A percentile compares a stretch with the other conserved stretches of the same genome.
These are phyloP conservation scores for Kazachstania psychrophila DNA, from an alignment of 805 yeast genomes.

Conservation along the genomic window DNA sequence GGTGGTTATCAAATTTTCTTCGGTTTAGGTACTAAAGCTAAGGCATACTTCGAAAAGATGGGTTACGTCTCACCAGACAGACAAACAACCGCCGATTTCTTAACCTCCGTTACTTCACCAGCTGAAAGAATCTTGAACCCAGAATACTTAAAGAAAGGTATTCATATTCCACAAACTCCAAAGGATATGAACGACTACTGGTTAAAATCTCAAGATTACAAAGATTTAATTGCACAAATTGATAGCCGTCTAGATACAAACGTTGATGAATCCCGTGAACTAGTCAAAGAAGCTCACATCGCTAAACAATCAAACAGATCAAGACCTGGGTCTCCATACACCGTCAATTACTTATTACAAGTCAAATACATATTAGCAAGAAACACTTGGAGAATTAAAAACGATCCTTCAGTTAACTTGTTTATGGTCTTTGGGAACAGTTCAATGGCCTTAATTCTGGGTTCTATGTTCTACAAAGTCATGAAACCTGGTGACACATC, in stretches of 20 bases:
- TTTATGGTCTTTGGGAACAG: constrained; percentile 36
- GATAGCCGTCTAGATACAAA: constrained; percentile 26
- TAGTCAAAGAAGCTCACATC: constrained; percentile 31
- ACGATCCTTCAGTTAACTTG: constrained; percentile 37
- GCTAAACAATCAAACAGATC: constrained; percentile 41
- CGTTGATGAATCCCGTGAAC: constrained; percentile 7
- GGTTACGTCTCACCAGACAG: constrained; percentile 49
- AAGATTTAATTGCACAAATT: constrained; percentile 34
- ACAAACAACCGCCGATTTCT: constrained; percentile 51
- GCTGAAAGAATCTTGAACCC: constrained; percentile 40
- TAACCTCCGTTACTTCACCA: constrained; percentile 49
- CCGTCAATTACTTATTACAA: constrained; percentile 42
- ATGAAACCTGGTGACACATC: constrained; percentile 28
- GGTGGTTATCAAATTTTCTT: constrained; percentile 49
- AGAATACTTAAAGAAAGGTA: constrained; percentile 35
- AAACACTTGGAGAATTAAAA: constrained; percentile 38
- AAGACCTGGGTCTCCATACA: constrained; percentile 39
- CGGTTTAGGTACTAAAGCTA: constrained; percentile 40
- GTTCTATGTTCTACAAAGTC: constrained; percentile 29
- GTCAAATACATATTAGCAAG: constrained; percentile 37
- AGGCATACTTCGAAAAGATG: constrained; percentile 41
- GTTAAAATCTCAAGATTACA: constrained; percentile 38
- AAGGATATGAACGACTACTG: constrained; percentile 44
- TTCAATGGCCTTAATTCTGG: constrained; percentile 42
- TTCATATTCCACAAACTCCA: constrained; percentile 43